phyloP scores from a whole-genome alignment of 306 rosid species.

The Luffa acutangula region DNA sequence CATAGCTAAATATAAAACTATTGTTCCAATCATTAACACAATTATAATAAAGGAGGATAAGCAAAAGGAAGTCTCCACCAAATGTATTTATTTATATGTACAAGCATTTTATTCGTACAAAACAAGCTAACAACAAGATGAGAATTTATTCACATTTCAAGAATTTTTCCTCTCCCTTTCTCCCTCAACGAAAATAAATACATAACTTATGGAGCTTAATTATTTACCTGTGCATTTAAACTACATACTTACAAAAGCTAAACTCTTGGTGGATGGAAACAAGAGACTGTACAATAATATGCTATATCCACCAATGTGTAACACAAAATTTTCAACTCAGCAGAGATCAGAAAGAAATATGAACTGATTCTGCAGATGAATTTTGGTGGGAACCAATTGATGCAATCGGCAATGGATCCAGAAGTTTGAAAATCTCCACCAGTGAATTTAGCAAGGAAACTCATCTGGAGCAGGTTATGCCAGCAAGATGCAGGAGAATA shows the following conservation, averaged over 20 bases:
- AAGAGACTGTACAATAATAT: background rate
- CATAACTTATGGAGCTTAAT: slow-evolving; percentile 7
- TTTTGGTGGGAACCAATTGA: background rate
- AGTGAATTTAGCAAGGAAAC: background rate
- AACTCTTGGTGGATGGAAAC: background rate
- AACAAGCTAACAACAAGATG: background rate
- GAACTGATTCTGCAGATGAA: background rate
- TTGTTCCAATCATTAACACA: background rate
- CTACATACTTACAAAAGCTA: slow-evolving; percentile 8
- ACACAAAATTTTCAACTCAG: background rate
- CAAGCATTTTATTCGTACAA: background rate
- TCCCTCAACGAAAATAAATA: slow-evolving; percentile 1
- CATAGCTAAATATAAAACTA: background rate
- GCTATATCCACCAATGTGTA: background rate
- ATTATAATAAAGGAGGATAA: background rate
- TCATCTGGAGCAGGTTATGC: background rate
- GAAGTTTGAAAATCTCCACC: background rate
- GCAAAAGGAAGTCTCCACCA: background rate
- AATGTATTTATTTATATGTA: background rate
- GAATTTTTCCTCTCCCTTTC: background rate
- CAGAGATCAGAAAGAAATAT: background rate
- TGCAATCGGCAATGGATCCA: background rate
- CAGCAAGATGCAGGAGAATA: background rate
- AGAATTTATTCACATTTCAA: background rate
- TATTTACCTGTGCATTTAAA: slow-evolving; percentile 26